phyloP scores from a whole-genome alignment of 495 filamentous ascomycete species.

The Astrothelium macrocarpum region DNA sequence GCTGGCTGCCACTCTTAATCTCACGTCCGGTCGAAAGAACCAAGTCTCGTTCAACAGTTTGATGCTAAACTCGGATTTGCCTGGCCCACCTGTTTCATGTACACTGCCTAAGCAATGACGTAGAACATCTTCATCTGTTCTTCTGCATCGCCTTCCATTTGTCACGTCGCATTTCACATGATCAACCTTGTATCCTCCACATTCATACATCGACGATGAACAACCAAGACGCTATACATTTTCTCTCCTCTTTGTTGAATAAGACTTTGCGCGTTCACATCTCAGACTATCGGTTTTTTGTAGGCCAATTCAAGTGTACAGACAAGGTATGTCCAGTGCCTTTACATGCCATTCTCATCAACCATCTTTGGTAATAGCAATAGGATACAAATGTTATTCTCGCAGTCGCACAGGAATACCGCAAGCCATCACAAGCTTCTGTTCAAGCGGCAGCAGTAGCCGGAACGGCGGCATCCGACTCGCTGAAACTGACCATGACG shows the following conservation, averaged over 20 bases:
- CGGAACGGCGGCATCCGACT: slow-evolving; percentile 19
- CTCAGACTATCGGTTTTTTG: slow-evolving; percentile 78
- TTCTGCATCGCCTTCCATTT: neutral
- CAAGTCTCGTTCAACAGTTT: neutral
- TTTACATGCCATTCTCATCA: neutral
- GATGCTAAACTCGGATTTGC: neutral
- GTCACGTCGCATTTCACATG: too few relatives aligned
- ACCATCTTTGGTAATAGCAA: slow-evolving; percentile 9
- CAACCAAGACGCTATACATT: slow-evolving; percentile 8
- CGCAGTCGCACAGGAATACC: slow-evolving; percentile 76
- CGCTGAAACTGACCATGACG: slow-evolving; percentile 58
- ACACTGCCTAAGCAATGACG: neutral
- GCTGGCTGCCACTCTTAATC: neutral
- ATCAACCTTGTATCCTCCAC: too few relatives aligned
- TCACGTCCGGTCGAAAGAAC: neutral
- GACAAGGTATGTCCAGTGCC: slow-evolving; percentile 56
- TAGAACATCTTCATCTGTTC: neutral
- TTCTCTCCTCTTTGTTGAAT: slow-evolving; percentile 41
- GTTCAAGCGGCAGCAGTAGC: slow-evolving; percentile 24
- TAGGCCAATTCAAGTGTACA: slow-evolving; percentile 86
- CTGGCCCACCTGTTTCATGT: neutral
- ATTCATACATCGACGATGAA: neutral
- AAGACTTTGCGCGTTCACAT: slow-evolving; percentile 69
- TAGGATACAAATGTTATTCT: slow-evolving; percentile 83
- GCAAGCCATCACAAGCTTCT: slow-evolving; percentile 47